A percentile compares a stretch with the other conserved stretches of the same genome.
phyloP scores from a whole-genome alignment of 768 basidiomycete species.

The Gymnopilus dilepis region DNA sequence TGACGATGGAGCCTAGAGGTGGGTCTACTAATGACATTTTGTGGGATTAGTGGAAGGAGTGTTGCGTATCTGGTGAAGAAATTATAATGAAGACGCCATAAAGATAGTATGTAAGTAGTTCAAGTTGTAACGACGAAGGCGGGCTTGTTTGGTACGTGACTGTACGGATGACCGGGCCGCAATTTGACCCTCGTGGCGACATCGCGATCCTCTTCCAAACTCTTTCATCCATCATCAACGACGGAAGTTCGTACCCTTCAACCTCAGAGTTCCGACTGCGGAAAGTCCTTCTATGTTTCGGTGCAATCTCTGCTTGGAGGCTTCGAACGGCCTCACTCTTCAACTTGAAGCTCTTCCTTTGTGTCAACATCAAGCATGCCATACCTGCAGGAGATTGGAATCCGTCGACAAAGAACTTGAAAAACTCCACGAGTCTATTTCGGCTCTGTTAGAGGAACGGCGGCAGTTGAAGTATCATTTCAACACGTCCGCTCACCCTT shows the following conservation, averaged over 20 bases:
- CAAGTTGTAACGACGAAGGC: too few species aligned
- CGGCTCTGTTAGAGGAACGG: neutral
- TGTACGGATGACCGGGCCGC: too few species aligned
- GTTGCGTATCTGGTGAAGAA: neutral
- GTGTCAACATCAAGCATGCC: neutral
- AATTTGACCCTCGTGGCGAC: too few species aligned
- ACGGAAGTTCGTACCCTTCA: too few species aligned
- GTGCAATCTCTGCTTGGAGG: too few species aligned
- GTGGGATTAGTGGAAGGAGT: neutral
- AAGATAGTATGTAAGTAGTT: neutral
- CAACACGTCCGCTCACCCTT: neutral
- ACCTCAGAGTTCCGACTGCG: too few species aligned
- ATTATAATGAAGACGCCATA: slow-evolving; percentile 5
- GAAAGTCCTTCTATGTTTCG: too few species aligned
- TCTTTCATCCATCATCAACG: too few species aligned
- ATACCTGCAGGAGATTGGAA: neutral
- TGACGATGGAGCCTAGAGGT: slow-evolving; percentile 74
- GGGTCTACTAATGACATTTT: slow-evolving; percentile 31
- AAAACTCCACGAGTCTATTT: neutral
- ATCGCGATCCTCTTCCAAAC: too few species aligned
- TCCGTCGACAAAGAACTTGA: neutral
- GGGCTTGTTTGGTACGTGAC: too few species aligned
- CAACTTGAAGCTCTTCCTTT: too few species aligned
- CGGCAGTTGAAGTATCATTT: neutral
- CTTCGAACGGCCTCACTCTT: too few species aligned